Percentiles rank a stretch among this genome's conserved stretches.
phyloP scores from a whole-genome alignment of 1,139 yeast species.

The Zhuliangozyma parablackwelliae region DNA sequence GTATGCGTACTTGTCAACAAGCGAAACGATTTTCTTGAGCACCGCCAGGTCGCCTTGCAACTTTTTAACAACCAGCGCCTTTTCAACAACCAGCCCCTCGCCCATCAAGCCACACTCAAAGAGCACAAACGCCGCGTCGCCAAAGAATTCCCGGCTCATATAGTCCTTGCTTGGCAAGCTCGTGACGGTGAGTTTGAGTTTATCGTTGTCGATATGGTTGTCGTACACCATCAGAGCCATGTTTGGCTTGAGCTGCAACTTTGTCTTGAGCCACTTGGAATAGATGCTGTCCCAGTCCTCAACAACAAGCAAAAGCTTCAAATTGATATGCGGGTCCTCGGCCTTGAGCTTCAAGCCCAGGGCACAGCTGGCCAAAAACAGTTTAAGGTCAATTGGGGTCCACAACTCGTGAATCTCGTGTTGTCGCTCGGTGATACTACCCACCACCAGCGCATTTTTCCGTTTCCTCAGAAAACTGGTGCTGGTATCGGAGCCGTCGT shows the following conservation, averaged over 20 bases:
- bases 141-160: conserved; percentile 33
- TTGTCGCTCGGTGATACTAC: conserved; percentile 23
- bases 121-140: conserved; percentile 34
- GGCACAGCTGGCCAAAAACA: conserved; percentile 21
- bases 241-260: conserved; percentile 30
- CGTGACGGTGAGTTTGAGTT: conserved; percentile 22
- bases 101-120: conserved; percentile 42
- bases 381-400: conserved; percentile 33
- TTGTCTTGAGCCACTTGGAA: conserved; percentile 46
- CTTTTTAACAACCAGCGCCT: conserved; percentile 13
- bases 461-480: no score
- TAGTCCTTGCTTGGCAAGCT: conserved; percentile 38
- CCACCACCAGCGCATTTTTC: conserved; percentile 2
- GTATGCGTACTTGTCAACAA: conserved; percentile 31
- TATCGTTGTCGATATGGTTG: conserved; percentile 18
- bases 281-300: conserved; percentile 40
- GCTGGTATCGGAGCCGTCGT: no score
- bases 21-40: conserved; percentile 33
- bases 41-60: conserved; percentile 33
- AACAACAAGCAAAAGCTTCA: conserved; percentile 37
- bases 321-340: conserved; percentile 15
- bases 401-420: conserved; percentile 34
- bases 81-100: conserved; percentile 11
- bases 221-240: conserved; percentile 24
- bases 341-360: conserved; percentile 18